These are phyloP conservation scores for Polyporus arcularius DNA, from an alignment of 768 basidiomycete species.

Conservation along the genomic window DNA sequence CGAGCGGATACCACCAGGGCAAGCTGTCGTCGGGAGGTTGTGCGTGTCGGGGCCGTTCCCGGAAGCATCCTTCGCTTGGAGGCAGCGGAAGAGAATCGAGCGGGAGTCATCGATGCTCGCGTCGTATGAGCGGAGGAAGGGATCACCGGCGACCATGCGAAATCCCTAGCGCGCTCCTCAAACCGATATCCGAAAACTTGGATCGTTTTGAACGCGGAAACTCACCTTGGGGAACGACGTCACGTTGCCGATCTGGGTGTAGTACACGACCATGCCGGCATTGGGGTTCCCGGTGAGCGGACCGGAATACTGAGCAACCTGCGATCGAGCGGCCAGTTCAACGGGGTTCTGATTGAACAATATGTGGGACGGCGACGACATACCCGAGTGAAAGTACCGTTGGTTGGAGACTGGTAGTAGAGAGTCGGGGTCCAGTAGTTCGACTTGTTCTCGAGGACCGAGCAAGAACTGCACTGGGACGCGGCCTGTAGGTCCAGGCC, in stretches of 20 bases:
- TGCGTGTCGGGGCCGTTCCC: slow-evolving; percentile 27
- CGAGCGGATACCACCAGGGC: slow-evolving; percentile 24
- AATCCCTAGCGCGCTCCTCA: slow-evolving; percentile 14
- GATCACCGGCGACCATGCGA: slow-evolving; percentile 29
- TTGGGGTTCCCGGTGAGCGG: slow-evolving; percentile 1
- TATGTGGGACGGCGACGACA: neutral
- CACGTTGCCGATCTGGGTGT: slow-evolving; percentile 2
- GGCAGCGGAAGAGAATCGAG: slow-evolving; percentile 30
- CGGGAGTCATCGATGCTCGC: slow-evolving; percentile 8
- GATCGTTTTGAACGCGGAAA: neutral
- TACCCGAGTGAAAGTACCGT: slow-evolving; percentile 5
- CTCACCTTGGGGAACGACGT: slow-evolving; percentile 20
- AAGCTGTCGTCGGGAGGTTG: slow-evolving; percentile 20
- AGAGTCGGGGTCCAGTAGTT: slow-evolving; percentile 28
- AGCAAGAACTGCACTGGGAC: slow-evolving; percentile 22
- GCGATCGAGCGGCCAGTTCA: too few species aligned
- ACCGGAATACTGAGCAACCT: neutral
- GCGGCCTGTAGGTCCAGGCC: neutral
- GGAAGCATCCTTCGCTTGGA: slow-evolving; percentile 37
- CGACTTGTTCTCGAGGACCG: slow-evolving; percentile 26
- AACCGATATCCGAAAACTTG: neutral
- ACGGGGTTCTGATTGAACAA: too few species aligned
- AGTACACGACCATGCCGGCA: slow-evolving; percentile 6
- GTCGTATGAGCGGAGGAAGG: slow-evolving; percentile 26
- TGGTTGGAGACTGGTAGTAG: slow-evolving; percentile 7